These are phyloP conservation scores for Colletotrichum aenigma DNA, from an alignment of 2,329 filamentous ascomycete species.

Conservation along the genomic window DNA sequence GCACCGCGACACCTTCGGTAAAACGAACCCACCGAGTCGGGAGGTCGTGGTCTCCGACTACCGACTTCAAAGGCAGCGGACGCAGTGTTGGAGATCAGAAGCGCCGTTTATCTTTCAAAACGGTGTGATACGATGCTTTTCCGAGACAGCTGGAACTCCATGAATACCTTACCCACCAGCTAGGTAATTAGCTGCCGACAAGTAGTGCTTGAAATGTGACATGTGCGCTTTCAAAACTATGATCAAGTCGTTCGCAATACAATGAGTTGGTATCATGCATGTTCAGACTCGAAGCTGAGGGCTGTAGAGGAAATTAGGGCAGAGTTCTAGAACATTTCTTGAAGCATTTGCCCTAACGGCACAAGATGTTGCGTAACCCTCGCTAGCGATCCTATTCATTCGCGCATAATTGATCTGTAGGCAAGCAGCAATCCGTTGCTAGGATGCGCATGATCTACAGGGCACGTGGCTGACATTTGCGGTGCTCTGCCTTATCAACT, in stretches of 20 bases:
- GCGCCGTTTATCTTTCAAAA: fast-evolving
- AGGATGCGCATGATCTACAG: neutral
- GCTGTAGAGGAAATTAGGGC: neutral
- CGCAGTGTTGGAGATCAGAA: neutral
- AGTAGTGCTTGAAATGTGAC: fast-evolving
- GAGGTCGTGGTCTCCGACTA: neutral
- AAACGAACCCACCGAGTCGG: neutral
- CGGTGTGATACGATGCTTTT: neutral
- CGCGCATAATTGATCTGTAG: neutral
- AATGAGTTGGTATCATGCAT: neutral
- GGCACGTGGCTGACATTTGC: neutral
- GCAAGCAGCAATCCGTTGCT: neutral
- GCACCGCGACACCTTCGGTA: neutral
- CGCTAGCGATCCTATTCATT: neutral
- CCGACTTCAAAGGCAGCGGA: neutral
- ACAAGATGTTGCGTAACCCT: neutral
- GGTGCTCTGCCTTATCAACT: neutral
- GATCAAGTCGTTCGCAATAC: neutral
- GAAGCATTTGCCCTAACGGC: fast-evolving
- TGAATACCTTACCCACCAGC: neutral
- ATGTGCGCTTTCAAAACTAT: neutral
- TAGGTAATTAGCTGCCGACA: neutral
- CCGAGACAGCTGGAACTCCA: neutral
- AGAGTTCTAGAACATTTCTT: neutral
- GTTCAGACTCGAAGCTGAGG: neutral